Base-by-base conservation (phyloP, 2,329 filamentous ascomycete genomes). In the Alternaria rosae region DNA sequence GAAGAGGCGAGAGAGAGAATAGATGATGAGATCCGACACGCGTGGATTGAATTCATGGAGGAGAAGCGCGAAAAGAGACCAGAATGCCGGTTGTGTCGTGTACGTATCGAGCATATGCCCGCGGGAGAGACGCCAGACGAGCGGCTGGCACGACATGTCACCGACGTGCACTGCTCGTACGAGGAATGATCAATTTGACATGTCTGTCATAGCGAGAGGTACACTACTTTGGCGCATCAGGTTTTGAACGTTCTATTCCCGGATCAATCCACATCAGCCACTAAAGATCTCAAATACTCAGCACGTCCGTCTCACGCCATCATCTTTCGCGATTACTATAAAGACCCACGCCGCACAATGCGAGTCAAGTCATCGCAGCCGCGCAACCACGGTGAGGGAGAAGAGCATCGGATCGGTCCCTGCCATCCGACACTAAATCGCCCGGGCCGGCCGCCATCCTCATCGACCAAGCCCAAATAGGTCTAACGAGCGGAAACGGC, bases 1-100 rank as follows among this genome's bases (percentile, higher is more conserved):
- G 20, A 51, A 2, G 30, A 25, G 0, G 28, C 11, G 13, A 51
- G 30, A 17, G 28, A 51, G 6, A 51, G 17, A 10, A 44, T 66
- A 7, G 61, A 62, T 56, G 51, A 57, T n/a, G n/a, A n/a, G 26
- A 63, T 52, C 41, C 43, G 44, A 28, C 28, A 35, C 6, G 21
- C 38, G 6, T 67, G 57, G 57, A 54, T 58, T 20, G 51, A 42
- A n/a, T 61, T 57, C 15, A 7, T 59, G 7, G 47, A 65, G 8
- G 9, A 25, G 25, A 61, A 56, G 35, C 59, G 53, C 20, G 61
- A 63, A 25, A 61, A 58, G 50, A 54, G 20, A 23, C 12, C 47
- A 26, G 43, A 55, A 42, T 64, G 58, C 53, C 56, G 60, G 8
- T 32, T 66, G 15, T 66, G 65, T 26, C 57, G 51, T 21, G 11